These are phyloP conservation scores for Suillus luteus DNA, from an alignment of 768 basidiomycete genomes.

Conservation along the genomic window DNA sequence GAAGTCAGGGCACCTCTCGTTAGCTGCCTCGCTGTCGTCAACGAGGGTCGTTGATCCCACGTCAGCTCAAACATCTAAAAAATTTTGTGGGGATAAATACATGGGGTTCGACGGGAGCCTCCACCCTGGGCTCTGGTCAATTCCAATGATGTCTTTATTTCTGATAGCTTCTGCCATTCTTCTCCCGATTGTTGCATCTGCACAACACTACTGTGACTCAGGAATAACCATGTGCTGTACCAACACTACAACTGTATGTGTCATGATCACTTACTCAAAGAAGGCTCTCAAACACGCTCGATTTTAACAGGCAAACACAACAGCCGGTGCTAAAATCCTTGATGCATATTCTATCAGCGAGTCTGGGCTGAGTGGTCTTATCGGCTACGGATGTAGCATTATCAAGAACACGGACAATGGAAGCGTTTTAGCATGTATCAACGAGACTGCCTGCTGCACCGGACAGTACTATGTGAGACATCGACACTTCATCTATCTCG, in stretches of 20 bases:
- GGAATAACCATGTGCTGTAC: background rate
- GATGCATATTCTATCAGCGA: background rate
- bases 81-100: background rate
- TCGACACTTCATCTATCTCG: slow-evolving; percentile 12
- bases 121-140: background rate
- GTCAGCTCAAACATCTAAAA: slow-evolving; percentile 1
- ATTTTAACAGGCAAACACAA: background rate
- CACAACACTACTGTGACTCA: background rate
- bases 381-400: background rate
- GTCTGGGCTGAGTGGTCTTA: background rate
- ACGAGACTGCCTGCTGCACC: background rate
- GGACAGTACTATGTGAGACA: slow-evolving; percentile 17
- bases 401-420: background rate
- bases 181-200: background rate
- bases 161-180: background rate
- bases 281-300: too few species aligned
- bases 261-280: background rate
- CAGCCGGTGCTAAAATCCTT: background rate
- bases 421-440: background rate
- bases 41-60: background rate
- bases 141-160: slow-evolving; percentile 2
- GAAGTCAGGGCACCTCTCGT: background rate
- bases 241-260: background rate
- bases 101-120: background rate
- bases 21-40: background rate